Evolutionary conservation across 1,139 yeast genomes (phyloP).

Genomic region (Yamadazyma atlantica): DNA sequence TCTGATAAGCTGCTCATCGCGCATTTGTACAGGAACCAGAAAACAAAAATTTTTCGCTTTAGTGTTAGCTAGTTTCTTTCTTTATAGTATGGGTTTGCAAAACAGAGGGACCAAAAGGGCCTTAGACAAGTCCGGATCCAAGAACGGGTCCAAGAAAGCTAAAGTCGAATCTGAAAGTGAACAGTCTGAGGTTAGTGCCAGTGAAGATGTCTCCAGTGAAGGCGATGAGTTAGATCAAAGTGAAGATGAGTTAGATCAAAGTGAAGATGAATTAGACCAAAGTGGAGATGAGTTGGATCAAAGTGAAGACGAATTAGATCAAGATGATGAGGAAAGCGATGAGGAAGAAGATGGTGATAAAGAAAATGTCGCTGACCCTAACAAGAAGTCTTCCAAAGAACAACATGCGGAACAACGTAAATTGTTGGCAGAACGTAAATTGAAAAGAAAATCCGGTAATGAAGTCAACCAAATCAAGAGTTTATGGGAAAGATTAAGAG

Average conservation of each 20-base stretch:
- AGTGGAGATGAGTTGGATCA: conserved; percentile 19
- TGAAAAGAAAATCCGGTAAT: conserved; percentile 80
- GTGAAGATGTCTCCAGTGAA: too few relatives aligned
- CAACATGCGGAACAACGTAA: conserved; percentile 85
- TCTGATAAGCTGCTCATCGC: conserved; percentile 1
- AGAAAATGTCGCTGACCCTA: conserved; percentile 29
- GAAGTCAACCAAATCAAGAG: conserved; percentile 84
- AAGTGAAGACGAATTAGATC: conserved; percentile 18
- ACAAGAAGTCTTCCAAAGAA: conserved; percentile 58
- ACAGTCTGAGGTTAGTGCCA: conserved; percentile 8
- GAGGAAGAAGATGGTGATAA: conserved; percentile 16
- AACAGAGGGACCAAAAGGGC: conserved; percentile 38
- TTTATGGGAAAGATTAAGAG: conserved; percentile 90
- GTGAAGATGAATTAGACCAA: conserved; percentile 23
- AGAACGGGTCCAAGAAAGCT: conserved; percentile 27
- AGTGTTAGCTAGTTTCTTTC: background rate
- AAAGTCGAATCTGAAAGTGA: conserved; percentile 12
- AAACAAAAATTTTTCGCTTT: conserved; percentile 3
- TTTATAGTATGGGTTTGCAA: conserved; percentile 21
- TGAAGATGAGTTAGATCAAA: conserved; percentile 20
- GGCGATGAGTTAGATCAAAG: conserved; percentile 7
- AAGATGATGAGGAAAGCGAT: too few relatives aligned
- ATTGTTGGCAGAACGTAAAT: conserved; percentile 75
- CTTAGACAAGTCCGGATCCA: conserved; percentile 19
- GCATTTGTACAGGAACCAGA: background rate